These are phyloP conservation scores for Yamadazyma friedrichii DNA, from an alignment of 1,139 yeast genomes.

Conservation along the genomic window DNA sequence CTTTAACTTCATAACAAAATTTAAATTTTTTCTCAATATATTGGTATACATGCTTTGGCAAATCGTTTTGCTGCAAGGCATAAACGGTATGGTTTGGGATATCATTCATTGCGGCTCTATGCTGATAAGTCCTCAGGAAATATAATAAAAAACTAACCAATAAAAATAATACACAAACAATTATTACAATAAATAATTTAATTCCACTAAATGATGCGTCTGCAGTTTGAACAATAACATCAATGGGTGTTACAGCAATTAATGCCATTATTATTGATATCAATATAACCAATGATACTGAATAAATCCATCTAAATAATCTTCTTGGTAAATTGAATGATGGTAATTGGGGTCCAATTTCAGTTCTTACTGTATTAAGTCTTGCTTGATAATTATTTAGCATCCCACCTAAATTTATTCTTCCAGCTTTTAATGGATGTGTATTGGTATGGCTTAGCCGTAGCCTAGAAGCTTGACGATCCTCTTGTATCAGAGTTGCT, in stretches of 20 bases:
- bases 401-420: slow-evolving; percentile 1
- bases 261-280: slow-evolving; percentile 53
- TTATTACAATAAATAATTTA: slow-evolving; percentile 73
- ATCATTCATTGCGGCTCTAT: slow-evolving; percentile 61
- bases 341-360: slow-evolving; percentile 16
- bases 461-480: background rate
- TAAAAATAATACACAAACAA: slow-evolving; percentile 64
- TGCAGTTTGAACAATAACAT: slow-evolving; percentile 66
- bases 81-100: slow-evolving; percentile 68
- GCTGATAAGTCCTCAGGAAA: slow-evolving; percentile 54
- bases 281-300: slow-evolving; percentile 53
- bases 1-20: slow-evolving; percentile 47
- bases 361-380: slow-evolving; percentile 6
- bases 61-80: slow-evolving; percentile 66
- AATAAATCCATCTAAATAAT: slow-evolving; percentile 51
- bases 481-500: background rate
- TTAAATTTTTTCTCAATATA: slow-evolving; percentile 37
- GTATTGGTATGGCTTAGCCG: background rate
- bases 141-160: slow-evolving; percentile 48
- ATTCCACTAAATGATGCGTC: slow-evolving; percentile 54
- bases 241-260: slow-evolving; percentile 69
- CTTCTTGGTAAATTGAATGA: slow-evolving; percentile 30
- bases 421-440: background rate
- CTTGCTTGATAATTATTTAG: slow-evolving; percentile 4
- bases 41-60: slow-evolving; percentile 49